Percentiles rank a stretch among this genome's conserved stretches.
Evolutionary conservation across 257 asterid species (phyloP).

Genomic region (Solanum infundibuliforme): DNA sequence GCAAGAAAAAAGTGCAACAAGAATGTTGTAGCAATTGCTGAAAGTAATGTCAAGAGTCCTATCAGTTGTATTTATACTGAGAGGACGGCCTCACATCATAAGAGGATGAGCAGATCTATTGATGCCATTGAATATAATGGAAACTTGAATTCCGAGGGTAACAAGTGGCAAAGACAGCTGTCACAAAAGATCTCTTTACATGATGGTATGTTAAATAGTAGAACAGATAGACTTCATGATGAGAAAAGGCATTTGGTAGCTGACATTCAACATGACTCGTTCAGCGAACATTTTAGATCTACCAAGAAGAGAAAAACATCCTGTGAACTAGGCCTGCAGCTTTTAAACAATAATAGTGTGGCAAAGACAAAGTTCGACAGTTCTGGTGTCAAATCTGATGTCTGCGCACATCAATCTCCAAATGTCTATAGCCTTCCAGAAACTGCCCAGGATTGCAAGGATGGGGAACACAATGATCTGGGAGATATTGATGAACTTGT

Average conservation of each 20-base stretch:
- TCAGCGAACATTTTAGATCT: conserved; percentile 24
- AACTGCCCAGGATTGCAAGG: conserved; percentile 15
- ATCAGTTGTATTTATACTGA: conserved; percentile 16
- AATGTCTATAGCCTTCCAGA: conserved; percentile 5
- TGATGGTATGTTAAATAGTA: conserved; percentile 22
- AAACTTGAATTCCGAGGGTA: conserved; percentile 25
- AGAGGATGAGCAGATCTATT: conserved; percentile 26
- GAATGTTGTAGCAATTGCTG: conserved; percentile 27
- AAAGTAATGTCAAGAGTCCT: conserved; percentile 34
- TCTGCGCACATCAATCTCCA: conserved; percentile 17
- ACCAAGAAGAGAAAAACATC: conserved; percentile 52
- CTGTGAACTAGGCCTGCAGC: conserved; percentile 14
- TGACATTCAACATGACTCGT: conserved; percentile 14
- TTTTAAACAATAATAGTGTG: conserved; percentile 13
- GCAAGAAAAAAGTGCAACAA: conserved; percentile 19
- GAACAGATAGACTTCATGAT: conserved; percentile 15
- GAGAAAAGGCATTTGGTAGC: conserved; percentile 8
- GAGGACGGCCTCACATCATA: conserved; percentile 19
- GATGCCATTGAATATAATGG: conserved; percentile 38
- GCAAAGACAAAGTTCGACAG: conserved; percentile 6
- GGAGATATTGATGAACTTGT: conserved; percentile 24
- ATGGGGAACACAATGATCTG: conserved; percentile 10
- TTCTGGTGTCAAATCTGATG: conserved; percentile 15
- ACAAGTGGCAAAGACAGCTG: conserved; percentile 25
- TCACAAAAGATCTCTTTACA: conserved; percentile 28